Percentiles rank a stretch among this genome's conserved stretches.
Conservation (phyloP, 139 green algal genomes). For the Coelastrella sp. region DNA sequence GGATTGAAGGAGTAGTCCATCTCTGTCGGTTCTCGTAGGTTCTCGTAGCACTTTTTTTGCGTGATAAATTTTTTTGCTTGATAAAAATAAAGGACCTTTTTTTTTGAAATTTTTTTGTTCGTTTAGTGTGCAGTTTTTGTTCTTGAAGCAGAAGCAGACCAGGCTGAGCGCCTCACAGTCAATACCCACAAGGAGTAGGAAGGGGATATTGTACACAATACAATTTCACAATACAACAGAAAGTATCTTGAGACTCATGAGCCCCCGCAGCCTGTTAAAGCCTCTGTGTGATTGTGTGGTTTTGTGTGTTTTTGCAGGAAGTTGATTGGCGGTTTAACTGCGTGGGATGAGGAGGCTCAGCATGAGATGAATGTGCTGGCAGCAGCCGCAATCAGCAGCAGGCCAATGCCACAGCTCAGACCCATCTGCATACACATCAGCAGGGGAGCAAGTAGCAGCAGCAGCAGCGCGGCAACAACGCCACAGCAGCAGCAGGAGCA, state of each 20-base stretch:
- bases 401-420: constrained; percentile 17
- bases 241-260: too few relatives aligned
- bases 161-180: background rate
- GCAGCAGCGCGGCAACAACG: background rate
- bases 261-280: too few relatives aligned
- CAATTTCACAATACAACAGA: too few relatives aligned
- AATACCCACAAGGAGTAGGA: too few relatives aligned
- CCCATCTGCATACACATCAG: constrained; percentile 21
- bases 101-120: too few relatives aligned
- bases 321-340: background rate
- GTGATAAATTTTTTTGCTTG: too few relatives aligned
- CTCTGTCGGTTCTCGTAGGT: background rate
- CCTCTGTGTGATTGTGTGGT: too few relatives aligned
- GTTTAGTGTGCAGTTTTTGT: too few relatives aligned
- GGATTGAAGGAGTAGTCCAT: background rate
- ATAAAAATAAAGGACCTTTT: too few relatives aligned
- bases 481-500: background rate
- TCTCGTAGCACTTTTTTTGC: too few relatives aligned
- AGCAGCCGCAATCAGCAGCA: constrained; percentile 35
- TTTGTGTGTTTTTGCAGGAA: background rate
- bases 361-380: background rate
- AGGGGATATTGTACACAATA: too few relatives aligned
- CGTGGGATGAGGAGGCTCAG: constrained; percentile 17
- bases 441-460: background rate
- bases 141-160: background rate